Conservation (phyloP, 257 asterid genomes). For the Prunella vulgaris region DNA sequence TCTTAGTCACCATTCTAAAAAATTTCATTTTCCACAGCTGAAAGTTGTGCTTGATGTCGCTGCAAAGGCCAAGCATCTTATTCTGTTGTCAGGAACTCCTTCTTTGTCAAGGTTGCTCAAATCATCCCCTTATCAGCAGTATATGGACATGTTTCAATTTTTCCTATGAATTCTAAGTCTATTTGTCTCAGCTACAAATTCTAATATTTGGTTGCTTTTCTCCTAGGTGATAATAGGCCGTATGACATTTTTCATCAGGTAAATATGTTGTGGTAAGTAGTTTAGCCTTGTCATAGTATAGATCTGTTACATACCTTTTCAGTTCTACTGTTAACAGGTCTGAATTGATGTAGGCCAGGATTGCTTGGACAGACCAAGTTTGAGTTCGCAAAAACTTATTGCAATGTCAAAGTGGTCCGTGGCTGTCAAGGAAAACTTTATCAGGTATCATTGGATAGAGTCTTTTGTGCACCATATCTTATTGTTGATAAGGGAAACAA, state of each 20-base stretch:
- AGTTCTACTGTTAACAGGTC: slow-evolving; percentile 22
- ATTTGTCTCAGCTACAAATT: slow-evolving; percentile 14
- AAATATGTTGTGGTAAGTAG: slow-evolving; percentile 81
- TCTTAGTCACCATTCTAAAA: not conserved
- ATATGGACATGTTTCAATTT: not conserved
- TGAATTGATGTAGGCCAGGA: slow-evolving; percentile 71
- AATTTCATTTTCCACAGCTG: slow-evolving; percentile 39
- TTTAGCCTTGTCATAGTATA: slow-evolving; percentile 13
- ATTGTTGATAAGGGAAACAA: not conserved
- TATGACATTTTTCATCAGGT: slow-evolving; percentile 96
- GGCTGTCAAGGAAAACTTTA: slow-evolving; percentile 66
- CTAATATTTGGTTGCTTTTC: slow-evolving; percentile 34
- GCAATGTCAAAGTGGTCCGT: slow-evolving; percentile 47
- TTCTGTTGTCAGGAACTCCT: slow-evolving; percentile 96
- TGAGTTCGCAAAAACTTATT: slow-evolving; percentile 83
- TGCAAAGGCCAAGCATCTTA: slow-evolving; percentile 67
- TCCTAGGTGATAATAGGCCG: slow-evolving; percentile 93
- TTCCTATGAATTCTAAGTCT: not conserved
- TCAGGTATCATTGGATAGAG: slow-evolving; percentile 46
- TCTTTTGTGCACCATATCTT: slow-evolving; percentile 3
- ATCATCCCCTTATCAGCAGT: slow-evolving; percentile 12
- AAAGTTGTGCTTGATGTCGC: slow-evolving; percentile 68
- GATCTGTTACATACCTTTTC: slow-evolving; percentile 13
- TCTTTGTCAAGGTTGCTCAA: slow-evolving; percentile 85
- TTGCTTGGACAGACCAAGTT: slow-evolving; percentile 86